Evolutionary conservation across 2,329 filamentous ascomycete genomes (phyloP), one percentile per base, ranked within the genome.

Genomic region (Pseudogymnoascus sp.): DNA sequence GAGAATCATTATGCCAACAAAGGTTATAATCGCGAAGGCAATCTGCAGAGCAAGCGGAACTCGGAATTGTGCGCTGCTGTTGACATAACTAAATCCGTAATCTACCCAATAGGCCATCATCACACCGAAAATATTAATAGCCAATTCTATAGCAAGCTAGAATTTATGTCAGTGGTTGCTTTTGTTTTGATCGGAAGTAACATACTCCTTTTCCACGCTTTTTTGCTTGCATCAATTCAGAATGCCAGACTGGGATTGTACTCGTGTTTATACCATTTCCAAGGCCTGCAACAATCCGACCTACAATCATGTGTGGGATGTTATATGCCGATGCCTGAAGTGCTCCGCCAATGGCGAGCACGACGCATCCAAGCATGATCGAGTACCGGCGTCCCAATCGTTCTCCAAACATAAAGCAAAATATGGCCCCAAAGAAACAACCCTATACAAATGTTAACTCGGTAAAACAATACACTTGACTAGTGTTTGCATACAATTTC

Each of bases 21-120:
- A 68, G 19, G 74, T 72, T 14, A 75, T 37, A n/a, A 77, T 19
- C 26, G 74, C 73, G 49, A 79, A 78, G 1, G 76, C 62, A 39
- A 77, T 74, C 65, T 80, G 78, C 5, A 80, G 71, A 1, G 75
- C 78, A 3, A 80, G 66, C 0, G 78, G 77, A 45, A 86, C 84
- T 5, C 84, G 77, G 84, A 80, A 80, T 38, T 76, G 74, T 1
- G 72, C 68, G 14, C 74, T 72, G 41, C 70, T 75, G 26, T 67
- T 62, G 33, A 75, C 69, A 39, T 68, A 74, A 3, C 72, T 74
- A 69, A 74, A 74, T 63, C 71, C 75, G 59, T 77, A 77, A 63
- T 77, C 74, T 5, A 1, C 70, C 68, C 12, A 72, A 66, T 67
- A 74, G 72, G 7, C 75, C 71, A 4, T 73, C 73, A 11, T 60